A percentile compares a stretch with the other conserved stretches of the same genome.
Conservation (phyloP, 2,329 filamentous ascomycete species). For the Phyllosticta citribraziliensis region DNA sequence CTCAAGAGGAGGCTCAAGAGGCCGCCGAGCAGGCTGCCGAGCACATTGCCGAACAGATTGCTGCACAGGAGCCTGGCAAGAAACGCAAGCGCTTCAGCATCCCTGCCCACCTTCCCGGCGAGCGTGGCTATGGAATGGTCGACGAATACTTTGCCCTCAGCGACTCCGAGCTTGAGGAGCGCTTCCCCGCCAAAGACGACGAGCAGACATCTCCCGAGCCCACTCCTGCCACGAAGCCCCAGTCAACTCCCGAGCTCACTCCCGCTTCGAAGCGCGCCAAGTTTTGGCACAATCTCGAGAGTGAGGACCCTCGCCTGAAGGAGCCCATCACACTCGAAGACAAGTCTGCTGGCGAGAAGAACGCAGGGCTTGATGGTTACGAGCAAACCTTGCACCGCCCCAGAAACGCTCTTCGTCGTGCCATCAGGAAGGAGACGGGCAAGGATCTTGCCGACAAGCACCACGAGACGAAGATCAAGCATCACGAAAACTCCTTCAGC, state of each 20-base stretch:
- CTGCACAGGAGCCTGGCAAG: not conserved
- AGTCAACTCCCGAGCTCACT: not conserved
- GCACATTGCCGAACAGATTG: not conserved
- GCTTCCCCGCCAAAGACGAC: not conserved
- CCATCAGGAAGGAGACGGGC: not conserved
- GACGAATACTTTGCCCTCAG: conserved; percentile 1
- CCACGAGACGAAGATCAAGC: not conserved
- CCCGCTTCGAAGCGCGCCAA: not conserved
- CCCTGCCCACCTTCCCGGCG: conserved; percentile 4
- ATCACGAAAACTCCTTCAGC: conserved; percentile 5
- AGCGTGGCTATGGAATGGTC: conserved; percentile 5
- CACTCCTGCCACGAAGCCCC: not conserved
- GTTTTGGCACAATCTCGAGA: not conserved
- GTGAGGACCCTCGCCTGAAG: not conserved
- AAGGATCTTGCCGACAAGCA: conserved; percentile 2
- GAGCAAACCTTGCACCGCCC: conserved; percentile 2
- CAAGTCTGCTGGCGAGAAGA: not conserved
- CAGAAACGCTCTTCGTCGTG: conserved; percentile 1
- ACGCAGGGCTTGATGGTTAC: not conserved
- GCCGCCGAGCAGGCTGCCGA: not conserved
- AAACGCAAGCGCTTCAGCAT: conserved; percentile 2
- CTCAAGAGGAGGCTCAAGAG: not conserved
- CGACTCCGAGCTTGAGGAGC: not conserved
- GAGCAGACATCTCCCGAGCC: not conserved
- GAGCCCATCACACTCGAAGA: not conserved